phyloP scores from a whole-genome alignment of 2,329 filamentous ascomycete genomes.

The Botrytis fragariae region DNA sequence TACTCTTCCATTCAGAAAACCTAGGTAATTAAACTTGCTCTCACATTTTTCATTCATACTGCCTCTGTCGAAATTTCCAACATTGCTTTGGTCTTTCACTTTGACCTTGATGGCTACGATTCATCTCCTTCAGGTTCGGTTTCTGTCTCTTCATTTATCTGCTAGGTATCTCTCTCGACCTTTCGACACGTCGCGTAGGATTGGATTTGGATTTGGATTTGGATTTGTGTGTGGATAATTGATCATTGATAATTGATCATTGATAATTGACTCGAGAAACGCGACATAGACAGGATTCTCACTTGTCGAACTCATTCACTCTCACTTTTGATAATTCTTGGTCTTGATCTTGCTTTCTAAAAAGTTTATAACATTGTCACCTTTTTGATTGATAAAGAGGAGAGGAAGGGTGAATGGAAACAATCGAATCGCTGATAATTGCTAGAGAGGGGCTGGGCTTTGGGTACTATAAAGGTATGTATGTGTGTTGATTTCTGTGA shows the following conservation, averaged over 20 bases:
- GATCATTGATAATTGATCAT: background rate
- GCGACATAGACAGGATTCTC: background rate
- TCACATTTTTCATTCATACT: background rate
- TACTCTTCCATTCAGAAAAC: background rate
- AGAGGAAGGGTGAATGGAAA: background rate
- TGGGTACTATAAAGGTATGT: background rate
- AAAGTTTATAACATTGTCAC: fast-evolving
- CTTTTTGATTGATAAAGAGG: background rate
- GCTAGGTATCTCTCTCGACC: background rate
- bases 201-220: no score
- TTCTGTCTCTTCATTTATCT: background rate
- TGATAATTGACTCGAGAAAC: background rate
- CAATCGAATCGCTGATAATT: background rate
- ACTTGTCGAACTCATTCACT: background rate
- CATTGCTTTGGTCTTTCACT: background rate
- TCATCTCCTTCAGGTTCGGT: background rate
- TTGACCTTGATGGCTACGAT: background rate
- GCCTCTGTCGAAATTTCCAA: background rate
- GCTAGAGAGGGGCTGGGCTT: background rate
- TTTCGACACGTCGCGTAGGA: background rate
- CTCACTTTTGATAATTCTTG: background rate
- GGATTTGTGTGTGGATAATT: no score
- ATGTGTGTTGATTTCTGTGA: background rate
- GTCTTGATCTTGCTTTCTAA: background rate
- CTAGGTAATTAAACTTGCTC: background rate